Percentiles rank a stretch among this genome's conserved stretches.
Conservation (phyloP, 176 grass and related monocot species). For the Oryza punctata region DNA sequence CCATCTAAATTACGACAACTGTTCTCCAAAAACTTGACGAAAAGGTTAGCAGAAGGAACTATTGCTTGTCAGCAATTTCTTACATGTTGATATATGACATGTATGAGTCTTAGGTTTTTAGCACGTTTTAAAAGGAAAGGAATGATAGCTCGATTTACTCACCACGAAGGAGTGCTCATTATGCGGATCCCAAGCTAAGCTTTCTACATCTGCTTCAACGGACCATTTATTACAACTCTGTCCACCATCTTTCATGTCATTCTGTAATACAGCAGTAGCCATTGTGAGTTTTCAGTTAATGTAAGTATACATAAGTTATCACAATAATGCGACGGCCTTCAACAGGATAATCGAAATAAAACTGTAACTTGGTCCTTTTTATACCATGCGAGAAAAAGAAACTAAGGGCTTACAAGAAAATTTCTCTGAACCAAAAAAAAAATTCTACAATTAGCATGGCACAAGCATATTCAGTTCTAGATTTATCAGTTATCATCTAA, state of each 20-base stretch:
- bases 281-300: constrained; percentile 17
- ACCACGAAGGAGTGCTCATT: constrained; percentile 79
- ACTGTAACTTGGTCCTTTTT: background rate
- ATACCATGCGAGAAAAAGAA: constrained; percentile 3
- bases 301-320: background rate
- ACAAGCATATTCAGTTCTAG: background rate
- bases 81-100: background rate
- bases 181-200: constrained; percentile 90
- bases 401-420: background rate
- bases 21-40: constrained; percentile 5
- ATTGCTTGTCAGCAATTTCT: constrained; percentile 1
- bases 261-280: constrained; percentile 55
- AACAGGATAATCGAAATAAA: constrained; percentile 5
- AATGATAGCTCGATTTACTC: constrained; percentile 27
- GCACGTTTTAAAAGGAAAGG: constrained; percentile 6
- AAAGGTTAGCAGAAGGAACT: background rate
- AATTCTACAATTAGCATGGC: background rate
- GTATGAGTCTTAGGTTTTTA: background rate
- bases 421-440: background rate
- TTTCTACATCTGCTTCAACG: constrained; percentile 80
- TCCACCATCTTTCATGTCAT: constrained; percentile 73
- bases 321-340: background rate
- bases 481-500: background rate
- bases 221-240: constrained; percentile 70
- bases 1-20: too few species aligned